Base-by-base conservation (phyloP, 2,329 filamentous ascomycete species). In the Aspergillus sp. region DNA sequence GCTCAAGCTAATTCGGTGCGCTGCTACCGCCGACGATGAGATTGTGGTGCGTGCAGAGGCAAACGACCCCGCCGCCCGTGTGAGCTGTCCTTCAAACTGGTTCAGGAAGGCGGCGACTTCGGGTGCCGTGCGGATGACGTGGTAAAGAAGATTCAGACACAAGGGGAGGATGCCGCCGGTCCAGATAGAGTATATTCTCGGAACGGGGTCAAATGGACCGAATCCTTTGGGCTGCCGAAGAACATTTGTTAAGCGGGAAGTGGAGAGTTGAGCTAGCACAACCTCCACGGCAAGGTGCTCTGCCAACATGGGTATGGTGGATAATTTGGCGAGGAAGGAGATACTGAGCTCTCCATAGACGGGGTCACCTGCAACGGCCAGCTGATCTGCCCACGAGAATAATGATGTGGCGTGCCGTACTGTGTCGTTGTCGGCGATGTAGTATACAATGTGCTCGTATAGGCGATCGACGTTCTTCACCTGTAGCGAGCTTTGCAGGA, bases 321-420 rank as follows among this genome's bases (percentile, higher is more conserved):
- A 96, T 12, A 99, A 83, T 64, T 96, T 90, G 21, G 96, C 85
- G 14, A 99, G 82, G 74, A 98, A 96, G 24, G 93, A 82, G 41
- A 96, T 83, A 67, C 90, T 90, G n/a, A 97, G 84, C 70, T 97
- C 93, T 62, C 93, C 95, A 73, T 97, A 98, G 31, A 98, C 81
- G 0, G 95, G 93, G 70, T 98, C 93, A 27, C 87, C 86, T 56
- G 89, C 84, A 37, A 89, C 83, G 0, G 89, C 84, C 23, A 98
- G 82, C 64, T 88, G 86, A 73, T 98, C 92, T 4, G 93, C 86
- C 95, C 95, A 99, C 0, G 92, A 96, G 75, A 93, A 98, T 5
- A 99, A 82, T 35, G 90, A 91, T 6, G 89, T 87, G 0, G 92
- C 93, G 60, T 92, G 90, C 67, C 93, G 90, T 46, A 91, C 83